Base-by-base conservation (phyloP, 169 alveolate species). In the Perkinsus olseni region DNA sequence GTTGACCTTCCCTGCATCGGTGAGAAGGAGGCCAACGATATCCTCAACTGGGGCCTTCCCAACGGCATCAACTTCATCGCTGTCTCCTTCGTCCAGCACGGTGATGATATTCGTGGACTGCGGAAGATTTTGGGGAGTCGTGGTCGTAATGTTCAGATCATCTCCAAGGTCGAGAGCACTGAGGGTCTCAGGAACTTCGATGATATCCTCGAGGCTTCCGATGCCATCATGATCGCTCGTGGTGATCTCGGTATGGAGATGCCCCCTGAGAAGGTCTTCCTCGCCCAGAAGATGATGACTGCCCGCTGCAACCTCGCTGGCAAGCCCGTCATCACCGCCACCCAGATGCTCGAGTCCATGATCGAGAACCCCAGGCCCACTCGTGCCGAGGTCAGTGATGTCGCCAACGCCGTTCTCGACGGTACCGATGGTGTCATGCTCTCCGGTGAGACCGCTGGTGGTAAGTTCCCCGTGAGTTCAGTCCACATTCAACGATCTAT, bases 241-340 rank as follows among this genome's bases (percentile, higher is more conserved):
- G 99, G 99, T 38, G 99, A 98, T 94, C 95, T 99, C 92, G 99
- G 99, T 39, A 98, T 99, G 99, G 99, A 99, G 94, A 99, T 99
- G 48, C 99, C 99, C 11, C 98, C 99, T 11, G 99, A 99, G 93
- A 98, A 99, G 93, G 99, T 99, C 74, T 98, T 98, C 97, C 95
- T 98, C 90, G 99, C 99, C 38, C 99, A 99, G 97, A 99, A 99
- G 95, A 97, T 98, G 96, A 98, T 98, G 99, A 98, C 51, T 38
- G 92, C 97, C 51, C 97, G 62, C 93, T 98, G 99, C 95, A 98
- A 98, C 94, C 96, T 97, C 38, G 98, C 97, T 34, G 99, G 99
- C 21, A 99, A 99, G 94, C 99, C 99, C 62, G 99, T 98, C 31
- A 97, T 99, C 40, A 98, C 99, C 40, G 99, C 99, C 38, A 99